These are phyloP conservation scores for Arachnomyces sp. DNA, from an alignment of 2,329 filamentous ascomycete genomes.

Conservation along the genomic window DNA sequence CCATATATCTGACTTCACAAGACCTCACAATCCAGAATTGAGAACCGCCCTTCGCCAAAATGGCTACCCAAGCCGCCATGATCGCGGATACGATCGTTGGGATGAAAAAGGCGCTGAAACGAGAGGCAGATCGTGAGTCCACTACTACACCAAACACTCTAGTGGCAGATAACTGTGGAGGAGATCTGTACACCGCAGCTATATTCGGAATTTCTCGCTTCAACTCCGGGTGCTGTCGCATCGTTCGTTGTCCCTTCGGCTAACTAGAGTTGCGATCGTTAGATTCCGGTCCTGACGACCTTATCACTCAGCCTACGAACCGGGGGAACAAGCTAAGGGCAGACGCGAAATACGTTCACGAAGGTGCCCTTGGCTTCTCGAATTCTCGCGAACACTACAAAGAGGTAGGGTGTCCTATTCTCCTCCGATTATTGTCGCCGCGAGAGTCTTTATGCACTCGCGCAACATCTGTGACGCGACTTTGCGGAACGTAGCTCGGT, in stretches of 20 bases:
- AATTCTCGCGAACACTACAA: slow-evolving; percentile 47
- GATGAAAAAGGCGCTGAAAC: slow-evolving; percentile 45
- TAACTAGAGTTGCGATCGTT: slow-evolving; percentile 2
- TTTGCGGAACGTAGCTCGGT: neutral
- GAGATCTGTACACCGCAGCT: no score
- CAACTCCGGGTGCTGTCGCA: neutral
- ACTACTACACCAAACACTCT: neutral
- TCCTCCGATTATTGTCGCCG: neutral
- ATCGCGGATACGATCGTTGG: slow-evolving; percentile 47
- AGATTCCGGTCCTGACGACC: slow-evolving; percentile 42
- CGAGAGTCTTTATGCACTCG: neutral
- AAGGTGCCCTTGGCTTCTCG: slow-evolving; percentile 45
- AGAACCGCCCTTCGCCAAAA: slow-evolving; percentile 12
- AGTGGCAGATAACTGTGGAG: no score
- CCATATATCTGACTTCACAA: no score
- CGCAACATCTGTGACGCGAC: neutral
- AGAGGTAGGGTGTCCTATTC: slow-evolving; percentile 37
- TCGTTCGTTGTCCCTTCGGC: slow-evolving; percentile 10
- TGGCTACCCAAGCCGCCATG: slow-evolving; percentile 37
- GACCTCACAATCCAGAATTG: no score
- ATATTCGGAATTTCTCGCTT: slow-evolving; percentile 1
- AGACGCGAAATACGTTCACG: slow-evolving; percentile 49
- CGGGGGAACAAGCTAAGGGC: slow-evolving; percentile 54
- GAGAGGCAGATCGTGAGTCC: slow-evolving; percentile 37
- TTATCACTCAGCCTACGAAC: slow-evolving; percentile 47